These are phyloP conservation scores for Pleurotus eryngii DNA, from an alignment of 768 basidiomycete genomes.

Conservation along the genomic window DNA sequence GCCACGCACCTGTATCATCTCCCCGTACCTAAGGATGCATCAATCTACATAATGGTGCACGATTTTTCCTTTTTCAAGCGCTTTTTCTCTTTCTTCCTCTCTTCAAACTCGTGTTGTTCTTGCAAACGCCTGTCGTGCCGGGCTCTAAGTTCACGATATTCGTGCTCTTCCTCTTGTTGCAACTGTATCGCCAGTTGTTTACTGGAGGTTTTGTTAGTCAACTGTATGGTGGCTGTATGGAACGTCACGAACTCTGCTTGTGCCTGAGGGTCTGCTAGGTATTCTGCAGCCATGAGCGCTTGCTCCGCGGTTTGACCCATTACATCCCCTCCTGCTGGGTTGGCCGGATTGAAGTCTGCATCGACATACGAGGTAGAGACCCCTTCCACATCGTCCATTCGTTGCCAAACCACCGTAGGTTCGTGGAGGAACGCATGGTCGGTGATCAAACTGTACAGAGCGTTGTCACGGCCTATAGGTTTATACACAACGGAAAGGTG, in stretches of 20 bases:
- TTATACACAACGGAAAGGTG: slow-evolving; percentile 89
- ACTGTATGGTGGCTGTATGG: slow-evolving; percentile 1
- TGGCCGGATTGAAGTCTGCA: slow-evolving; percentile 57
- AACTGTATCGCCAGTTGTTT: slow-evolving; percentile 69
- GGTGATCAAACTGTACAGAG: slow-evolving; percentile 78
- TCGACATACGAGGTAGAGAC: slow-evolving; percentile 77
- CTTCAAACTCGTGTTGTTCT: neutral
- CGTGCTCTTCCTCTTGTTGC: slow-evolving; percentile 72
- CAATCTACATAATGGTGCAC: slow-evolving; percentile 4
- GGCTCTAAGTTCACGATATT: neutral
- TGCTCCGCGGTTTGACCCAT: slow-evolving; percentile 71
- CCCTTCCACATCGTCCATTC: slow-evolving; percentile 85
- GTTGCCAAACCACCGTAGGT: slow-evolving; percentile 87
- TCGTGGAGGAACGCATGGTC: slow-evolving; percentile 83
- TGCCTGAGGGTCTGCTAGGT: slow-evolving; percentile 33
- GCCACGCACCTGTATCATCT: no score
- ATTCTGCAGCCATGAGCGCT: slow-evolving; percentile 48
- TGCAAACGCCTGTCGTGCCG: neutral
- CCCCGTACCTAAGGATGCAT: no score
- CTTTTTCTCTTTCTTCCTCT: neutral
- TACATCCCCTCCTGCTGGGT: slow-evolving; percentile 77
- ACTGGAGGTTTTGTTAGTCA: slow-evolving; percentile 29
- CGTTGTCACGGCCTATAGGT: slow-evolving; percentile 23
- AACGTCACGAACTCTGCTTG: slow-evolving; percentile 55
- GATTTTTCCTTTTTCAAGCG: slow-evolving; percentile 7